These are phyloP conservation scores for Debaryomyces udenii DNA, from an alignment of 1,139 yeast species.

Conservation along the genomic window DNA sequence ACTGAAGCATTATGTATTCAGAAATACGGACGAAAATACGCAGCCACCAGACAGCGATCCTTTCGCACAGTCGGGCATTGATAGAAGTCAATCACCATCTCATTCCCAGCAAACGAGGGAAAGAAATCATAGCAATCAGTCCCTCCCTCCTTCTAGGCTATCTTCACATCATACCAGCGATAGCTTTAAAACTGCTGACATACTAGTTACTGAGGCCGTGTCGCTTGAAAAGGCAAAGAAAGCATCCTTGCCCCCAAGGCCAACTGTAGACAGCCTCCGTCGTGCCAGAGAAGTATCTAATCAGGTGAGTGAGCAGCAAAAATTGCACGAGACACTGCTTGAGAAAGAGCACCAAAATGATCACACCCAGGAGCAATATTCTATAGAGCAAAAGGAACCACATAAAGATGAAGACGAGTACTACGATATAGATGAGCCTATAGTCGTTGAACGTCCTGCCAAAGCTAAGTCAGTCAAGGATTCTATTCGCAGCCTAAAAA, in stretches of 20 bases:
- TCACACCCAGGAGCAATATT: not conserved
- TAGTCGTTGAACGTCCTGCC: slow-evolving; percentile 33
- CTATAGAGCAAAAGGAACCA: slow-evolving; percentile 5
- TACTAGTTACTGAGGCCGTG: slow-evolving; percentile 3
- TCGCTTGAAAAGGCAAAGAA: slow-evolving; percentile 1
- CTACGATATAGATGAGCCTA: slow-evolving; percentile 45
- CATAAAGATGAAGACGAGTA: slow-evolving; percentile 33
- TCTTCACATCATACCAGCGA: slow-evolving; percentile 7
- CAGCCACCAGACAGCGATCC: slow-evolving; percentile 3
- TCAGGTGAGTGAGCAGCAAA: slow-evolving; percentile 15
- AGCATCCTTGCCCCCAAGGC: slow-evolving; percentile 39
- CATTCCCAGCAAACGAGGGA: not conserved
- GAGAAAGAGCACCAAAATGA: not conserved
- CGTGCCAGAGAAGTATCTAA: slow-evolving; percentile 38
- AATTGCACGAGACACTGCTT: slow-evolving; percentile 6
- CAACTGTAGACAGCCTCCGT: slow-evolving; percentile 33
- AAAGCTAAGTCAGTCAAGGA: slow-evolving; percentile 42
- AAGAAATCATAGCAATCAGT: not conserved
- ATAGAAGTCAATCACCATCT: not conserved
- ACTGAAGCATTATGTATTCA: slow-evolving; percentile 10
- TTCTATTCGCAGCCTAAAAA: slow-evolving; percentile 25
- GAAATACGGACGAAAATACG: slow-evolving; percentile 1
- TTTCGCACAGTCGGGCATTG: not conserved
- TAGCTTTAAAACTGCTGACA: slow-evolving; percentile 9
- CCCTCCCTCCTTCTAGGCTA: not conserved